These are phyloP conservation scores for Xylaria intraflava DNA, from an alignment of 495 filamentous ascomycete species.

Conservation along the genomic window DNA sequence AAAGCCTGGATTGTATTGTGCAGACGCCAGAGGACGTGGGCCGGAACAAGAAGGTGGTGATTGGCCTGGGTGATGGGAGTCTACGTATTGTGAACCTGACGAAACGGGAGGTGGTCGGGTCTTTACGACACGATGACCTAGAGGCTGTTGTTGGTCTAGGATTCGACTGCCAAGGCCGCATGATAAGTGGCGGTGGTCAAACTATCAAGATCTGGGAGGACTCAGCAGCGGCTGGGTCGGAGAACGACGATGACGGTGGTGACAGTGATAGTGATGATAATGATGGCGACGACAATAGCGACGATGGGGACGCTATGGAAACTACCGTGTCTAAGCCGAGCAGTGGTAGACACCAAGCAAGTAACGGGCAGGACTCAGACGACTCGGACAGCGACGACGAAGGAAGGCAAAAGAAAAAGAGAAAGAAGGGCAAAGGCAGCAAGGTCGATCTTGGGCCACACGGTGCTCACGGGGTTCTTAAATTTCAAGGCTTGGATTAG, in stretches of 20 bases:
- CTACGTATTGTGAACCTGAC: conserved; percentile 41
- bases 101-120: conserved; percentile 35
- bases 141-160: conserved; percentile 72
- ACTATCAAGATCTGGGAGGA: conserved; percentile 82
- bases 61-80: conserved; percentile 69
- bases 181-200: conserved; percentile 80
- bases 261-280: conserved; percentile 40
- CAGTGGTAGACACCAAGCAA: conserved; percentile 40
- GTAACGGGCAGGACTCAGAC: conserved; percentile 33
- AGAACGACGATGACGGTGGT: conserved; percentile 34
- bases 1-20: conserved; percentile 65
- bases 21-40: conserved; percentile 58
- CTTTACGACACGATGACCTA: conserved; percentile 71
- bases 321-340: conserved; percentile 27
- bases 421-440: conserved; percentile 41
- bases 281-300: conserved; percentile 39
- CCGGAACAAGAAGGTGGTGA: conserved; percentile 61
- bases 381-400: conserved; percentile 24
- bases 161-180: conserved; percentile 74
- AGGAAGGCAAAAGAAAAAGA: conserved; percentile 33
- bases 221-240: conserved; percentile 32
- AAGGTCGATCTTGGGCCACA: conserved; percentile 44
- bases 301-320: conserved; percentile 37
- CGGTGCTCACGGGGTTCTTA: conserved; percentile 53
- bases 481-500: conserved; percentile 61